These are phyloP conservation scores for Cryptococcus sp. DNA, from an alignment of 1,284 basidiomycete species.

Conservation along the genomic window DNA sequence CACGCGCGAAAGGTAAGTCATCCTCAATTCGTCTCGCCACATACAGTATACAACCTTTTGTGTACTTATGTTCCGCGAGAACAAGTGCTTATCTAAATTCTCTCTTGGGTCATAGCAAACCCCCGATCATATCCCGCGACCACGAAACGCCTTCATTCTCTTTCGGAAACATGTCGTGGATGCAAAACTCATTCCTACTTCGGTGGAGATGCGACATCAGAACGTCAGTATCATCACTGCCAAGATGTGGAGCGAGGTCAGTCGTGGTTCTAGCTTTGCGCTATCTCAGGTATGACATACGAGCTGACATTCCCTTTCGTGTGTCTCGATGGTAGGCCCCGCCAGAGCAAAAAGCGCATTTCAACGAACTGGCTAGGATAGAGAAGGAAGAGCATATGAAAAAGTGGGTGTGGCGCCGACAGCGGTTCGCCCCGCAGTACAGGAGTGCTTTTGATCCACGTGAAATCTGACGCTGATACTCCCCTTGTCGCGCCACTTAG, in stretches of 20 bases:
- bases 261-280: conserved; percentile 53
- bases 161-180: conserved; percentile 86
- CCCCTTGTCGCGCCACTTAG: conserved; percentile 8
- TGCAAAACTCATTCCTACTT: conserved; percentile 71
- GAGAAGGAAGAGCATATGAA: conserved; percentile 75
- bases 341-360: conserved; percentile 54
- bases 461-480: too few species aligned
- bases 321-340: conserved; percentile 24
- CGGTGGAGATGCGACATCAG: conserved; percentile 79
- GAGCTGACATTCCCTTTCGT: conserved; percentile 1
- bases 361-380: conserved; percentile 71
- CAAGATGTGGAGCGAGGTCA: conserved; percentile 50
- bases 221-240: conserved; percentile 55
- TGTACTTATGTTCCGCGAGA: background rate
- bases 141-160: conserved; percentile 92
- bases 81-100: too few species aligned
- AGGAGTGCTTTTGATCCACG: background rate
- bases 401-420: conserved; percentile 52
- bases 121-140: conserved; percentile 78
- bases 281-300: conserved; percentile 40
- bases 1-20: conserved; percentile 45
- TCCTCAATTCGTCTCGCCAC: background rate
- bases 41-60: background rate
- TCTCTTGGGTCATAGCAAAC: conserved; percentile 55
- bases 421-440: too few species aligned